A percentile compares a stretch with the other conserved stretches of the same genome.
Evolutionary conservation across 129 eudicot species (phyloP).

Genomic region (Ambrosia trifida): DNA sequence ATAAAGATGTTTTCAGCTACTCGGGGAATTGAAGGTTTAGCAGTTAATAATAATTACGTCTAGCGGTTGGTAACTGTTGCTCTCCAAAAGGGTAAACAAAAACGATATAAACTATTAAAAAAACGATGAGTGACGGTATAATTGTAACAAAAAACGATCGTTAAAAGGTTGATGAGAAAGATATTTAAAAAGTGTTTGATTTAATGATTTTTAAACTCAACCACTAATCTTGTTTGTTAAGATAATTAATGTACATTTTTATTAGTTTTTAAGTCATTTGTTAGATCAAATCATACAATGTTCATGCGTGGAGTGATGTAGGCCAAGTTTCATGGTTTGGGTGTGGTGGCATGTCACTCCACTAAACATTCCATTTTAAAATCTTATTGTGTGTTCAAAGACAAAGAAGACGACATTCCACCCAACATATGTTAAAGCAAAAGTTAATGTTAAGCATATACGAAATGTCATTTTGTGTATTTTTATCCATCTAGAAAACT

Average conservation of each 20-base stretch:
- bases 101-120: no score
- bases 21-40: no score
- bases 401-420: slow-evolving; percentile 30
- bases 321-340: slow-evolving; percentile 19
- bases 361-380: slow-evolving; percentile 25
- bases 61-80: neutral
- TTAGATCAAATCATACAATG: slow-evolving; percentile 4
- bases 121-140: no score
- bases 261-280: slow-evolving; percentile 31
- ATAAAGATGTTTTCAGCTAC: no score
- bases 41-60: no score
- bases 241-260: neutral
- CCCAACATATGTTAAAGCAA: slow-evolving; percentile 11
- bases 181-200: neutral
- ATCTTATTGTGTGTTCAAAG: slow-evolving; percentile 2
- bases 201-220: neutral
- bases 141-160: neutral
- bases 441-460: neutral
- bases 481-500: neutral
- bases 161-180: neutral
- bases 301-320: neutral
- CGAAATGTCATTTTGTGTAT: neutral
- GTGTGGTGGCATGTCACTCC: slow-evolving; percentile 30
- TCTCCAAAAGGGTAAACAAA: neutral
- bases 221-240: slow-evolving; percentile 5